Evolutionary conservation across 2,329 filamentous ascomycete species (phyloP), one percentile per base, ranked within the genome.

Genomic region (Ascochyta pisi): DNA sequence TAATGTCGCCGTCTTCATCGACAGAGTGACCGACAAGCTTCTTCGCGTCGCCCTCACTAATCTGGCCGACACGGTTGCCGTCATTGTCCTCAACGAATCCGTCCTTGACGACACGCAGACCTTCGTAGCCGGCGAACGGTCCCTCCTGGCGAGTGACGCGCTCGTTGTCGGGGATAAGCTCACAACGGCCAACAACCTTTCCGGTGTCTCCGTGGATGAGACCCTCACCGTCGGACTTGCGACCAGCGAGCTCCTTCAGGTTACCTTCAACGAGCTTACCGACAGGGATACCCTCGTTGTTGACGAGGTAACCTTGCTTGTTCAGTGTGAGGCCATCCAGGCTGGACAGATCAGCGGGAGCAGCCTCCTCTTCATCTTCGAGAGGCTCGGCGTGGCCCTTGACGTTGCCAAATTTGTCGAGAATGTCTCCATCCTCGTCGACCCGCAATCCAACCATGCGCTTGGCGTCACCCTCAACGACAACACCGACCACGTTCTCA

Each of bases 1-100:
- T 81, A 29, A 96, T 86, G 54, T 95, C 91, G 34, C 91, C 91
- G 61, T 96, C 91, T 59, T 91, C 88, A 54, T 95, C 91, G 16
- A 95, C 91, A 8, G 81, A 68, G 42, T 90, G 88, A 15, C 91
- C 91, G 34, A 88, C 85, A 1, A 96, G 83, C 47, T 82, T 79
- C 82, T 91, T 92, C 33, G 83, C 73, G 50, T 96, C 89, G 3
- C 91, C 91, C 42, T 86, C 84, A 3, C 84, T 80, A 35, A 94
- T 82, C 38, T 88, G 82, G 22, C 91, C 91, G 43, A 95, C 89
- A 23, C 89, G 82, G 60, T 90, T 86, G 33, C 89, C 90, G 82
- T 96, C 82, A 83, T 88, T 74, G 85, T 96, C 83, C 81, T 96
- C 83, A 37, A 91, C 81, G 57, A 86, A 88, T 48, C 88, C 88